Evolutionary conservation across 306 rosid genomes (phyloP).

Genomic region (Casuarina cunninghamiana): DNA sequence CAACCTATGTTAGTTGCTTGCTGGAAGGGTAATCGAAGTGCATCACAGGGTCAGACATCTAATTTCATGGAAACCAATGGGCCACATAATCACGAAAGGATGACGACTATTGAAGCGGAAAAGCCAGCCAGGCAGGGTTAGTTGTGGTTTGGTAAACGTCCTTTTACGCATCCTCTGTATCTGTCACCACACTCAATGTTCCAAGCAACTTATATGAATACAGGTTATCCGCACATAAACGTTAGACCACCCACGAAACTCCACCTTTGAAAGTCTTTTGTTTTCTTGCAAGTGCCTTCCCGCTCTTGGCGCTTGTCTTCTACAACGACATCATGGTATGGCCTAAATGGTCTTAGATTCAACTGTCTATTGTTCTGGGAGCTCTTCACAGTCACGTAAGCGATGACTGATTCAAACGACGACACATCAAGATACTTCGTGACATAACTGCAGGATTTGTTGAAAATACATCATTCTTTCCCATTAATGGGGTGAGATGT

Average conservation of each 20-base stretch:
- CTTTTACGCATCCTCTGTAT: neutral
- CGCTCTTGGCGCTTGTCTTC: too few species aligned
- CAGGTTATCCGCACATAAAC: neutral
- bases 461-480: neutral
- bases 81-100: neutral
- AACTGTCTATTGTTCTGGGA: neutral
- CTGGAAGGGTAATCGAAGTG: neutral
- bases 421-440: neutral
- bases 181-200: slow-evolving; percentile 4
- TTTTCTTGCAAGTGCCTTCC: too few species aligned
- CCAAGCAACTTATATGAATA: neutral
- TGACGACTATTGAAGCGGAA: neutral
- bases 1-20: neutral
- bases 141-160: slow-evolving; percentile 9
- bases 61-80: neutral
- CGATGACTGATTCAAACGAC: too few species aligned
- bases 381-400: neutral
- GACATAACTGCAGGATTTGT: neutral
- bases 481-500: neutral
- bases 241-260: neutral
- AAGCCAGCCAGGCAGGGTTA: neutral
- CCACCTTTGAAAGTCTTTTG: neutral
- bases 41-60: neutral
- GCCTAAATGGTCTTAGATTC: neutral
- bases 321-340: neutral